These are phyloP conservation scores for Saraca asoca DNA, from an alignment of 331 rosid species.

Conservation along the genomic window DNA sequence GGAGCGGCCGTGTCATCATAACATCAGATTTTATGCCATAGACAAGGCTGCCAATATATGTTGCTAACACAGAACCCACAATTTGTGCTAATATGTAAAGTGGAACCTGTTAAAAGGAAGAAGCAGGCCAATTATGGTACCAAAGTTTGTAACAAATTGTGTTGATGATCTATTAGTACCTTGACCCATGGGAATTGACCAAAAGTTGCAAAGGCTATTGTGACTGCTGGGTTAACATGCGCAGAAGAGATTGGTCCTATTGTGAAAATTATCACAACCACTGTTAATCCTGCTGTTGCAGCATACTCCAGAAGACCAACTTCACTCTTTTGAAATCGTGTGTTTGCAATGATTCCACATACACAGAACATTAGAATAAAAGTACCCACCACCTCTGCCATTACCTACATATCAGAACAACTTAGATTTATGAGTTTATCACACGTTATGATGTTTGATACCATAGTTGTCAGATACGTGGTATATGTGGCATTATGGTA, in stretches of 20 bases:
- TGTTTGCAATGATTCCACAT: constrained; percentile 68
- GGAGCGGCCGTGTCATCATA: constrained; percentile 63
- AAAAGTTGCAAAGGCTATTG: constrained; percentile 73
- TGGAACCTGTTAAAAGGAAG: constrained; percentile 55
- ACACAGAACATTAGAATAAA: constrained; percentile 73
- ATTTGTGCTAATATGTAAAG: constrained; percentile 62
- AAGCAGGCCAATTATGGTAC: constrained; percentile 26
- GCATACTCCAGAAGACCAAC: constrained; percentile 79
- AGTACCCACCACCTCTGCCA: constrained; percentile 81
- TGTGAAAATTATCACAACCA: constrained; percentile 68
- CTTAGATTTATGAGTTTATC: not conserved
- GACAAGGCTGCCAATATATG: constrained; percentile 59
- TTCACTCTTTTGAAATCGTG: constrained; percentile 48
- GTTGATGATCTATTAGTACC: constrained; percentile 39
- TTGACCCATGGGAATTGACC: constrained; percentile 79
- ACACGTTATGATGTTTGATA: constrained; percentile 7
- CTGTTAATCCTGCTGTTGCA: constrained; percentile 76
- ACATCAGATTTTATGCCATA: constrained; percentile 59
- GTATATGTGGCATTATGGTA: too few relatives aligned
- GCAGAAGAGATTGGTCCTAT: constrained; percentile 78
- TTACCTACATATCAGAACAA: constrained; percentile 47
- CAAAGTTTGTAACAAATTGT: constrained; percentile 7
- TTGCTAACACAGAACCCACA: constrained; percentile 70
- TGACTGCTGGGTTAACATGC: constrained; percentile 84
- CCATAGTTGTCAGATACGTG: too few relatives aligned